These are phyloP conservation scores for Pestalotiopsis sp. DNA, from an alignment of 2,329 filamentous ascomycete genomes.

Conservation along the genomic window DNA sequence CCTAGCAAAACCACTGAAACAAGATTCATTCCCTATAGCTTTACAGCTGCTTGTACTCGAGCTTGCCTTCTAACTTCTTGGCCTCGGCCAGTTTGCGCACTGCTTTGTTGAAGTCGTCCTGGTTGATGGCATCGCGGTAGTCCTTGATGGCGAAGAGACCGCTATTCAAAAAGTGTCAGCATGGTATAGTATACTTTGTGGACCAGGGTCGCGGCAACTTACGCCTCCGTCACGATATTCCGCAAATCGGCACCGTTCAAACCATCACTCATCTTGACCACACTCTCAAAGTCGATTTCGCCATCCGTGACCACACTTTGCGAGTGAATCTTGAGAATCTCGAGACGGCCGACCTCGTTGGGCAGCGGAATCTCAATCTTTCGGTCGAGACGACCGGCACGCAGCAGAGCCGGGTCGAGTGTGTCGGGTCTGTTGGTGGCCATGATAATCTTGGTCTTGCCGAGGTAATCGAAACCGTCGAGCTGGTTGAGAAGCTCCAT, in stretches of 20 bases:
- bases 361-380: constrained; percentile 98
- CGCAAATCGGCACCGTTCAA: constrained; percentile 96
- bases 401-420: constrained; percentile 87
- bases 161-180: constrained; percentile 45
- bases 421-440: constrained; percentile 97
- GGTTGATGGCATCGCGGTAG: constrained; percentile 92
- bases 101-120: constrained; percentile 99
- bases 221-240: constrained; percentile 98
- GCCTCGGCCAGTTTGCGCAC: constrained; percentile 95
- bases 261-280: constrained; percentile 99
- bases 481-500: constrained; percentile 99
- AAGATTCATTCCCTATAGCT: neutral
- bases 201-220: constrained; percentile 46
- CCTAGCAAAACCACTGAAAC: neutral
- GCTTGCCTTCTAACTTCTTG: constrained; percentile 98
- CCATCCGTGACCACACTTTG: constrained; percentile 85
- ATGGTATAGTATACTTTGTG: constrained; percentile 1
- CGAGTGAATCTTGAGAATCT: constrained; percentile 98
- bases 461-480: constrained; percentile 98
- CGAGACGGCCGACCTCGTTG: constrained; percentile 93
- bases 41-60: constrained; percentile 96
- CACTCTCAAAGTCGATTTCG: constrained; percentile 97
- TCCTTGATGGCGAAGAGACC: constrained; percentile 98
- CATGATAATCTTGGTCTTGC: constrained; percentile 99
- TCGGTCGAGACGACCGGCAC: constrained; percentile 90